Evolutionary conservation across 306 rosid genomes (phyloP), one percentile per base, ranked within the genome.

Genomic region (Canavalia ensiformis): DNA sequence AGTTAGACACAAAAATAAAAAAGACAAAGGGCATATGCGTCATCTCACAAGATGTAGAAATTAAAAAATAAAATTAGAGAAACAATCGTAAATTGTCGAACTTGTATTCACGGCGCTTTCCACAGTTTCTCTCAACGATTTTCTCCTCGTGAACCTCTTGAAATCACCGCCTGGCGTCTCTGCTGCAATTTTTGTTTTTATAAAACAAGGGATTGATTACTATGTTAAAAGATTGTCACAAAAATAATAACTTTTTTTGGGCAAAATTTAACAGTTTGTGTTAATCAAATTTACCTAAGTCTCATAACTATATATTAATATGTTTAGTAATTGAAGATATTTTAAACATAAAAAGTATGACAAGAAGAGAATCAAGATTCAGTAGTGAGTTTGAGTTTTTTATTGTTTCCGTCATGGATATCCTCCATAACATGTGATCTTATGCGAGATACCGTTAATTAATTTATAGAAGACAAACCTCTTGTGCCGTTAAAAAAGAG

Each of bases 61-160:
- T 42, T 29, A 46, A 18, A 47, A 37, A 6, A 68, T 12, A 29
- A n/a, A 79, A 28, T 11, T 31, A 72, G 80, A 87, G 72, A 86
- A 95, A 92, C 97, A 90, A 82, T 91, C 88, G 31, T 74, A 78
- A 89, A 85, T 82, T 35, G 87, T 75, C 83, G 76, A 90, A 88
- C 86, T 89, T 88, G 82, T 77, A 72, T 79, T 60, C 3, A 84
- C 84, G 44, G 86, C 71, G 76, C 79, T 77, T 7, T 62, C 88
- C 18, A 37, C 8, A 31, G 84, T 65, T 11, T 13, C 87, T 13
- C 78, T 29, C 0, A 84, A 51, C 49, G 85, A 54, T 84, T 89
- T 91, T 66, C 90, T 85, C 86, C 92, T 91, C n/a, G 89, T 79
- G 34, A 88, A 84, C 73, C 85, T 90, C 88, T 82, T 91, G 76